Evolutionary conservation across 208 protist genomes (phyloP), one percentile per base, ranked within the genome.

Genomic region (Acanthamoeba comandoni): DNA sequence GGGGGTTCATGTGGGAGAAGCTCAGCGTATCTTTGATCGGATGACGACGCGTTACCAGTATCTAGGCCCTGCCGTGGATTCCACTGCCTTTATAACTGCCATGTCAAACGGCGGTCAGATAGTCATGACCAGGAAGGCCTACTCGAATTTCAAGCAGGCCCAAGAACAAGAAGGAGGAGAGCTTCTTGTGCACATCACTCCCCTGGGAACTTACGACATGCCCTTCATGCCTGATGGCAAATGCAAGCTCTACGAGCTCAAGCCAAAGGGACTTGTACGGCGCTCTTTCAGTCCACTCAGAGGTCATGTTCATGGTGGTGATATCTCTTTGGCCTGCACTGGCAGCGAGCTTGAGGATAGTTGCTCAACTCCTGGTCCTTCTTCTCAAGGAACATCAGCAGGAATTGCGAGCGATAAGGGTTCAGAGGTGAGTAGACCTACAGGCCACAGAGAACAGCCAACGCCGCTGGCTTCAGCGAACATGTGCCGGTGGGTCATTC

Each of bases 1-100:
- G 94, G 94, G 94, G 15, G 43, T 96, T 2, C 94, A 95, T 79
- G 58, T 35, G 12, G 94, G 94, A 13, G 48, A 11, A 4, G 22
- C 29, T 1, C 17, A 24, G 49, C 43, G 43, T 5, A 3, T 8
- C 29, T 49, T 49, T 24, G 84, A 91, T 9, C 62, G 64, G 0
- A 2, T 91, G 35, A 60, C 84, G 43, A 3, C 43, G 17, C 62
- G 84, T 0, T 49, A 48, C 43, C 48, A 91, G n/a, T 91, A 91
- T 67, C 19, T 62, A 22, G 84, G 84, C n/a, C 12, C 3, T 9
- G 9, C 29, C 2, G 84, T 91, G 9, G 57, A 55, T 15, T 35
- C 52, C 4, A 52, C 62, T 19, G 52, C 84, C 3, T 29, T 51
- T 13, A 24, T 91, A 22, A 77, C 84, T 9, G 26, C 43, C 0